Evolutionary conservation across 1,139 yeast genomes (phyloP).

Genomic region (Citeromyces siamensis): DNA sequence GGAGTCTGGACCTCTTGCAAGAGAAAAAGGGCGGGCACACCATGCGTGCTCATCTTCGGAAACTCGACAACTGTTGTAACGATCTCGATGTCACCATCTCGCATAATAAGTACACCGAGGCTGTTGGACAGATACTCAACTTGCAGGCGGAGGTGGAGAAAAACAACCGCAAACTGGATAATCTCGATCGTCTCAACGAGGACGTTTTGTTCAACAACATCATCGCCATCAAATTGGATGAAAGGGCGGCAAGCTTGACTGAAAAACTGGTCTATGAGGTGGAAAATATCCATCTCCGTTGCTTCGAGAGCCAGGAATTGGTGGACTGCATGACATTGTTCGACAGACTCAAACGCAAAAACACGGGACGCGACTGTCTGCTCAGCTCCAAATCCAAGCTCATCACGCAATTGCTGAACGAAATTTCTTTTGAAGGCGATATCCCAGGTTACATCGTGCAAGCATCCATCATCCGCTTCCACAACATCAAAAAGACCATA

Average conservation of each 20-base stretch:
- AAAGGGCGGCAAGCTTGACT: constrained; percentile 2
- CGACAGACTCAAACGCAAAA: constrained; percentile 9
- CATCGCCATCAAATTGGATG: constrained; percentile 6
- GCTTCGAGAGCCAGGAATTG: background rate
- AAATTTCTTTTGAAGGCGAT: constrained; percentile 42
- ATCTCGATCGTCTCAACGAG: constrained; percentile 4
- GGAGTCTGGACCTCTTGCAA: constrained; percentile 31
- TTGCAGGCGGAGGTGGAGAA: constrained; percentile 18
- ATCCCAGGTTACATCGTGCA: constrained; percentile 43
- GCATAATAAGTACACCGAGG: constrained; percentile 41
- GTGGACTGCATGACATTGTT: constrained; percentile 1
- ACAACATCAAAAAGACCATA: constrained; percentile 35
- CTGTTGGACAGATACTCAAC: constrained; percentile 37
- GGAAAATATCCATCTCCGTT: background rate
- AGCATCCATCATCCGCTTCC: constrained; percentile 47
- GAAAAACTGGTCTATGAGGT: background rate
- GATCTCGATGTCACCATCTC: constrained; percentile 58
- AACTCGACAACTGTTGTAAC: constrained; percentile 49
- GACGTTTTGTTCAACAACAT: constrained; percentile 3
- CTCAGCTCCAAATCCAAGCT: constrained; percentile 31
- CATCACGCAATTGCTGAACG: constrained; percentile 30
- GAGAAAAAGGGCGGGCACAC: constrained; percentile 12
- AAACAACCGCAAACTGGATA: constrained; percentile 1
- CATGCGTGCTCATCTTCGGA: constrained; percentile 27
- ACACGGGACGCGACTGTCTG: constrained; percentile 33